Base-by-base conservation (phyloP, 2,329 filamentous ascomycete genomes). In the Calonectria hawksworthii region DNA sequence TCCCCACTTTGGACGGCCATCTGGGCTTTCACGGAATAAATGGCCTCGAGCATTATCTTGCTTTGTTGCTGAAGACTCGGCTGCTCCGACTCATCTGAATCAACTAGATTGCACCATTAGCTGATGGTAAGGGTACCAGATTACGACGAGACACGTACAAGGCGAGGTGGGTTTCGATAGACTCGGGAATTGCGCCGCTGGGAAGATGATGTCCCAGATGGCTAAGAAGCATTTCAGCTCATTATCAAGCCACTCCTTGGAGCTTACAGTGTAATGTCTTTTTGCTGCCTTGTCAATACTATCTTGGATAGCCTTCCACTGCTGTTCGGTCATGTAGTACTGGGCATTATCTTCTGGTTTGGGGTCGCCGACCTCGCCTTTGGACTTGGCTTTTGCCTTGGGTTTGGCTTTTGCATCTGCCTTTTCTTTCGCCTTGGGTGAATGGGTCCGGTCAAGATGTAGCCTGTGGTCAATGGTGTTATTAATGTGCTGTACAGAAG, bases 161-260 rank as follows among this genome's bases (percentile, higher is more conserved):
- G 36, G 36, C 2, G 13, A 56, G 1, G 28, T 28, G 23, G 65
- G 65, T 16, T 32, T 54, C 26, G 14, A 4, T 5, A 68, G 23
- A 32, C 34, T 44, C 3, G 65, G 28, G 51, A 68, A 68, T 28
- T 16, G 65, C 1, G 13, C 10, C 3, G 23, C 26, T 7, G 65
- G 65, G 10, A 68, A 68, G 16, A 68, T 21, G n/a, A 56, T 41
- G 18, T 54, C 32, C 65, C 65, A 68, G 32, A 56, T 54, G 32
- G 47, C 65, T 7, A 68, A 7, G 50, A 68, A 68, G 32, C 47
- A 56, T 6, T 18, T 23, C 6, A 54, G 21, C 18, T 56, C 32
- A 34, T 41, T 30, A 2, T 54, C 21, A 14, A 47, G 21, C 65
- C 65, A 68, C 9, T 26, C 34, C 10, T 21, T 28, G 5, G 18